phyloP scores from a whole-genome alignment of 1,284 basidiomycete species.

The Quambalaria eucalypti region DNA sequence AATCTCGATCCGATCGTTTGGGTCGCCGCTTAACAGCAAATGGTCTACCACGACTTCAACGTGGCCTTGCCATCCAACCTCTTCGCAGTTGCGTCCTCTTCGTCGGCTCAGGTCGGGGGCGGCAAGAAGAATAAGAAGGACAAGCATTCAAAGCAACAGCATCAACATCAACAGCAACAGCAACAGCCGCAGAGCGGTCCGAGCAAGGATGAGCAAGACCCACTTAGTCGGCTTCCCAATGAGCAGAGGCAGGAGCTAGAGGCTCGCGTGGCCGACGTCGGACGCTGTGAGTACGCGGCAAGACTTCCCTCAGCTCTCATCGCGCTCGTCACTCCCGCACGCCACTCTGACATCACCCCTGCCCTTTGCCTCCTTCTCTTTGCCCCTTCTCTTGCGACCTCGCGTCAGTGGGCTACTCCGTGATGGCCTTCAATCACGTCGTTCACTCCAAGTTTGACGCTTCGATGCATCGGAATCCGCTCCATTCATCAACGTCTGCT shows the following conservation, averaged over 20 bases:
- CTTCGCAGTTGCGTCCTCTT: not conserved
- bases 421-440: constrained; percentile 35
- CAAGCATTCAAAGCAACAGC: not conserved
- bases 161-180: not conserved
- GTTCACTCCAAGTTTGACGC: constrained; percentile 28
- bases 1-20: too few species aligned
- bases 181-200: not conserved
- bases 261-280: not conserved
- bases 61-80: not conserved
- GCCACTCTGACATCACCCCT: too few species aligned
- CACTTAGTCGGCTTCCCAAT: not conserved
- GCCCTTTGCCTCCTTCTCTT: too few species aligned
- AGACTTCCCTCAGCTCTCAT: not conserved
- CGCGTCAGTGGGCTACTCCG: constrained; percentile 29
- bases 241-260: not conserved
- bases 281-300: not conserved
- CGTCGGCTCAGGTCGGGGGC: not conserved
- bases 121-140: constrained; percentile 3
- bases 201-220: not conserved
- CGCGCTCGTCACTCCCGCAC: not conserved
- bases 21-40: too few species aligned
- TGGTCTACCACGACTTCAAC: constrained; percentile 5
- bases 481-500: constrained; percentile 4
- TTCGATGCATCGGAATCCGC: constrained; percentile 17
- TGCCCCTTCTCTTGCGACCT: too few species aligned